Conservation (phyloP, 495 filamentous ascomycete species). For the Thozetella sp. region DNA sequence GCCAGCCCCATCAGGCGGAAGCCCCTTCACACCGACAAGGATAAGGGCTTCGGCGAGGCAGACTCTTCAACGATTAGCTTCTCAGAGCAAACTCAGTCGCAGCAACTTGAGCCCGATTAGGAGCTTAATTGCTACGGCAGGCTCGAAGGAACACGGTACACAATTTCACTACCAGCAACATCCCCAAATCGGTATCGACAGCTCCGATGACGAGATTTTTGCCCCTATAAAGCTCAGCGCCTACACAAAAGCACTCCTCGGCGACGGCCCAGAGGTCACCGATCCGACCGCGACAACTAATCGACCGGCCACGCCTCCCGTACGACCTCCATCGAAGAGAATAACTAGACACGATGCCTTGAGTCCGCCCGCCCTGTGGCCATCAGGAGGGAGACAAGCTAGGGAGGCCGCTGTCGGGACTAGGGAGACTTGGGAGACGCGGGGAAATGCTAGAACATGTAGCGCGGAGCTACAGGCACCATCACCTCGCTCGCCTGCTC, state of each 20-base stretch:
- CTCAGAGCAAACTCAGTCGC: slow-evolving; percentile 29
- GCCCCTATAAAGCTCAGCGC: slow-evolving; percentile 80
- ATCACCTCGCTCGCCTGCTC: slow-evolving; percentile 31
- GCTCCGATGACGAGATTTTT: slow-evolving; percentile 74
- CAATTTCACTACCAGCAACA: slow-evolving; percentile 19
- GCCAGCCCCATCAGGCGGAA: slow-evolving; percentile 31
- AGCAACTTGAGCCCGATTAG: slow-evolving; percentile 35
- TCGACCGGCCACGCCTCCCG: slow-evolving; percentile 54
- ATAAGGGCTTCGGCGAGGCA: slow-evolving; percentile 43
- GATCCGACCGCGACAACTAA: slow-evolving; percentile 39
- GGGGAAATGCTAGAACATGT: slow-evolving; percentile 33
- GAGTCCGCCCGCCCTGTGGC: slow-evolving; percentile 25
- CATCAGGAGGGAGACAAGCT: slow-evolving; percentile 15
- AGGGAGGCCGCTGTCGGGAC: slow-evolving; percentile 10
- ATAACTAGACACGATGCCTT: slow-evolving; percentile 46
- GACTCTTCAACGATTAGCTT: slow-evolving; percentile 34
- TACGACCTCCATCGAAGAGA: slow-evolving; percentile 50
- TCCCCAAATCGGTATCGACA: slow-evolving; percentile 50
- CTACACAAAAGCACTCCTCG: slow-evolving; percentile 73
- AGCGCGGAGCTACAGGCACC: slow-evolving; percentile 33
- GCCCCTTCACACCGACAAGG: slow-evolving; percentile 30
- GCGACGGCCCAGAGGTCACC: slow-evolving; percentile 51
- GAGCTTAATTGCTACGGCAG: slow-evolving; percentile 11
- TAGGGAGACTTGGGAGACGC: slow-evolving; percentile 27
- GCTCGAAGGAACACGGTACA: slow-evolving; percentile 9